Percentiles rank a stretch among this genome's conserved stretches.
Evolutionary conservation across 129 eudicot genomes (phyloP).

Genomic region (Flaveria brownii): DNA sequence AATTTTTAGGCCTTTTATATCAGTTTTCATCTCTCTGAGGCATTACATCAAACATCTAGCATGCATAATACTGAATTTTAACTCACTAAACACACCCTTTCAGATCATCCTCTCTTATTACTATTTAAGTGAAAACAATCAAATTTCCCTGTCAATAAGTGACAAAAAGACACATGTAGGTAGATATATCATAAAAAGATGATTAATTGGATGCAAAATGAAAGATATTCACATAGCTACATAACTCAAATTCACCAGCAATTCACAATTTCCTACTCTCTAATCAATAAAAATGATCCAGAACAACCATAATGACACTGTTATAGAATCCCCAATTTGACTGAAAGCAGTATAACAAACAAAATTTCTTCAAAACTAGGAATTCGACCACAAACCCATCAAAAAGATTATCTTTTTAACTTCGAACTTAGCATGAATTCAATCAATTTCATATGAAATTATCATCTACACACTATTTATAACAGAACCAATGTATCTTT

Average conservation of each 20-base stretch:
- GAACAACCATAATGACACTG: too few relatives aligned
- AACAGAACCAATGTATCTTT: not conserved
- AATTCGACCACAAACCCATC: constrained; percentile 6
- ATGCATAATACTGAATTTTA: not conserved
- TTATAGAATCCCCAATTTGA: constrained; percentile 2
- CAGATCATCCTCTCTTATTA: not conserved
- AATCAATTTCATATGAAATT: not conserved
- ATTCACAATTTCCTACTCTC: not conserved
- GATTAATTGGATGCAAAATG: constrained; percentile 11
- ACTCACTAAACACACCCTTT: not conserved
- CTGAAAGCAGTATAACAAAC: constrained; percentile 2
- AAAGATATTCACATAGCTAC: not conserved
- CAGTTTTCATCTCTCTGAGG: not conserved
- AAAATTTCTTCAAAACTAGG: not conserved
- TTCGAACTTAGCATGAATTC: constrained; percentile 1
- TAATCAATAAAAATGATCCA: constrained; percentile 5
- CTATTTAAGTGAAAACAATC: not conserved
- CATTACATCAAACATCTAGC: constrained; percentile 26
- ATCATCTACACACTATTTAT: not conserved
- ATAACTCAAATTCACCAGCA: not conserved
- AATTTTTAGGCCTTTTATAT: not conserved
- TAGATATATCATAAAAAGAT: not conserved
- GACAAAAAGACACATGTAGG: not conserved
- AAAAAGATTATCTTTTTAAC: not conserved
- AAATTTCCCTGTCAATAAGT: not conserved